A percentile compares a stretch with the other conserved stretches of the same genome.
phyloP scores from a whole-genome alignment of 2,329 filamentous ascomycete species.

The Alternaria angustiovoidea region DNA sequence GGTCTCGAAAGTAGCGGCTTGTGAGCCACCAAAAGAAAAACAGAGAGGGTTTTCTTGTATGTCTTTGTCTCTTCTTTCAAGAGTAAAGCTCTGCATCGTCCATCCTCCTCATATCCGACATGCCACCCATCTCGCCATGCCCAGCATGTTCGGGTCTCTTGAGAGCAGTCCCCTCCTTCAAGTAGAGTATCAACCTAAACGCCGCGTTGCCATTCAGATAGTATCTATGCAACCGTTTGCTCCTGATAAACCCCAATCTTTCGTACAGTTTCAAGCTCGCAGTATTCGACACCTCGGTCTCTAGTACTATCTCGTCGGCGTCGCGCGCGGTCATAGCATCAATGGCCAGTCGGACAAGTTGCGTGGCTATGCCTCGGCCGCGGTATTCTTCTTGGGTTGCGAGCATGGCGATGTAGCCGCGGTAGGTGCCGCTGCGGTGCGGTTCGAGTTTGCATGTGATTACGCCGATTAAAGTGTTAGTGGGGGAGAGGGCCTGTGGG shows the following conservation, averaged over 20 bases:
- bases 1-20: neutral
- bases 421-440: slow-evolving; percentile 83
- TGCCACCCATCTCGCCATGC: slow-evolving; percentile 2
- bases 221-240: slow-evolving; percentile 92
- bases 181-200: slow-evolving; percentile 83
- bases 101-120: slow-evolving; percentile 8
- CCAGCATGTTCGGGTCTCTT: slow-evolving; percentile 36
- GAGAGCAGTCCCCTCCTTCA: slow-evolving; percentile 62
- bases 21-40: neutral
- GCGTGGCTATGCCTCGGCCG: slow-evolving; percentile 84
- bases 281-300: slow-evolving; percentile 93
- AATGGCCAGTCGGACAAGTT: slow-evolving; percentile 87
- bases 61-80: neutral
- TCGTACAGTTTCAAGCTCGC: slow-evolving; percentile 94
- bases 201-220: slow-evolving; percentile 97
- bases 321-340: slow-evolving; percentile 85
- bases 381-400: slow-evolving; percentile 84
- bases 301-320: slow-evolving; percentile 93
- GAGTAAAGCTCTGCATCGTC: slow-evolving; percentile 18
- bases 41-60: neutral
- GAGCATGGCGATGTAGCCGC: slow-evolving; percentile 98
- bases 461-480: slow-evolving; percentile 77
- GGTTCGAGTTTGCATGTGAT: slow-evolving; percentile 94
- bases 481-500: slow-evolving; percentile 46
- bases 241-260: slow-evolving; percentile 86